Percentiles rank a stretch among this genome's conserved stretches.
These are phyloP conservation scores for Globisporangium apiculatum DNA, from an alignment of 352 stramenopile genomes.

Conservation along the genomic window DNA sequence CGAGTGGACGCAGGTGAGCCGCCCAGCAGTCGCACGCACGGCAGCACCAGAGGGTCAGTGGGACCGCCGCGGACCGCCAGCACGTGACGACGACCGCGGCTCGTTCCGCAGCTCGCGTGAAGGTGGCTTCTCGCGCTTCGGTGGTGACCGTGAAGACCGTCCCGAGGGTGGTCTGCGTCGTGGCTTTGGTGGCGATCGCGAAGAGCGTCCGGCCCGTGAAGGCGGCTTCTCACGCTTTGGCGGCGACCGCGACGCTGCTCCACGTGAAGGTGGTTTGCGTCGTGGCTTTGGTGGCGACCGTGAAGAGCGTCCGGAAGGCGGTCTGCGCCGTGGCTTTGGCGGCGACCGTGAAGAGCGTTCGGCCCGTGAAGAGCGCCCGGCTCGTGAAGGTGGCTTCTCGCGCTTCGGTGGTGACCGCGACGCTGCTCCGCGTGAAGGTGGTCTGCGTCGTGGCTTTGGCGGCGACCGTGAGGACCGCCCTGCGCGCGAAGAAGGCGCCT, in stretches of 20 bases:
- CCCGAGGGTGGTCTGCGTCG: constrained; percentile 25
- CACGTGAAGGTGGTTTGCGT: neutral
- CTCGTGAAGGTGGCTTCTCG: constrained; percentile 18
- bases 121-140: constrained; percentile 13
- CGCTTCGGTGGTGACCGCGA: constrained; percentile 23
- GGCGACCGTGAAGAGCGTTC: constrained; percentile 26
- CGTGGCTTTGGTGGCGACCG: constrained; percentile 22
- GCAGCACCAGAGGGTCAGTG: constrained; percentile 45
- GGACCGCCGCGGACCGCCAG: constrained; percentile 43
- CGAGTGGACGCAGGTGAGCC: constrained; percentile 63
- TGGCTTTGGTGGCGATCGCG: constrained; percentile 22
- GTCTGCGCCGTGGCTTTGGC: constrained; percentile 24
- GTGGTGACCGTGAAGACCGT: constrained; percentile 20
- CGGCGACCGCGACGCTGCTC: constrained; percentile 15
- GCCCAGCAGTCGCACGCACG: constrained; percentile 19
- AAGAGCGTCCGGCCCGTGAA: constrained; percentile 9
- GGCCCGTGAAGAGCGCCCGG: constrained; percentile 7
- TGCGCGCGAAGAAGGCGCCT: constrained; percentile 10
- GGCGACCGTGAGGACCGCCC: constrained; percentile 17
- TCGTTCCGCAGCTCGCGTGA: constrained; percentile 10
- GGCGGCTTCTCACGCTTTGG: constrained; percentile 16
- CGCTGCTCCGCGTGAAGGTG: constrained; percentile 21
- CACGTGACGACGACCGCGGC: constrained; percentile 22
- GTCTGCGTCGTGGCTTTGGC: constrained; percentile 24
- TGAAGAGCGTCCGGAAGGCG: constrained; percentile 24